phyloP scores from a whole-genome alignment of 2,329 filamentous ascomycete genomes.

The Xylaria sp. region DNA sequence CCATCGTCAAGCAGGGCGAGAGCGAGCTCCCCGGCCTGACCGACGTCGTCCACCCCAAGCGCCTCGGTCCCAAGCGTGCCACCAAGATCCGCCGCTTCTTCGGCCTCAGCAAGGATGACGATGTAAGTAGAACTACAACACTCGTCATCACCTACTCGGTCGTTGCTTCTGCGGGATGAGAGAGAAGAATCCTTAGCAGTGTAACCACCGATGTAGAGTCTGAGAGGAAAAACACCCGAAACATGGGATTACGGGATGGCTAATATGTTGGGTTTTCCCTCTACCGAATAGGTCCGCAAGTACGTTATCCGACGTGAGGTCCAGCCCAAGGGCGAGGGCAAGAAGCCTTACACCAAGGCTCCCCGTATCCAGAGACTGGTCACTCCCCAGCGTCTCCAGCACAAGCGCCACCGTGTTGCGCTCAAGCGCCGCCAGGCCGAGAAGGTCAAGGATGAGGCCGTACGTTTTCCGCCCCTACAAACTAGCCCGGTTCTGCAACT shows the following conservation, averaged over 20 bases:
- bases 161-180: conserved; percentile 55
- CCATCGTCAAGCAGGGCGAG: conserved; percentile 98
- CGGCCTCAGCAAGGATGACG: conserved; percentile 99
- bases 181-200: conserved; percentile 55
- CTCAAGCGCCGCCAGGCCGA: conserved; percentile 98
- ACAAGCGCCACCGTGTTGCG: conserved; percentile 98
- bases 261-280: conserved; percentile 51
- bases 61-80: conserved; percentile 98
- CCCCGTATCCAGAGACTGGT: conserved; percentile 99
- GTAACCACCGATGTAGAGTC: conserved; percentile 57
- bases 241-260: conserved; percentile 44
- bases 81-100: conserved; percentile 99
- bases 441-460: conserved; percentile 98
- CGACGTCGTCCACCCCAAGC: conserved; percentile 98
- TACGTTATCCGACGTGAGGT: conserved; percentile 99
- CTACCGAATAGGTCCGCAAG: conserved; percentile 82
- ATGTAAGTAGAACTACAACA: conserved; percentile 81
- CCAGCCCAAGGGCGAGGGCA: conserved; percentile 96
- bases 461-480: conserved; percentile 62
- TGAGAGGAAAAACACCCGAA: conserved; percentile 45
- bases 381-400: conserved; percentile 99
- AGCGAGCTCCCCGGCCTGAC: conserved; percentile 93
- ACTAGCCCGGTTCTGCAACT: not conserved
- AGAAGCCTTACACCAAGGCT: conserved; percentile 99
- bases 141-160: conserved; percentile 77